phyloP scores from a whole-genome alignment of 2,329 filamentous ascomycete genomes.

The Parastagonospora avenae region DNA sequence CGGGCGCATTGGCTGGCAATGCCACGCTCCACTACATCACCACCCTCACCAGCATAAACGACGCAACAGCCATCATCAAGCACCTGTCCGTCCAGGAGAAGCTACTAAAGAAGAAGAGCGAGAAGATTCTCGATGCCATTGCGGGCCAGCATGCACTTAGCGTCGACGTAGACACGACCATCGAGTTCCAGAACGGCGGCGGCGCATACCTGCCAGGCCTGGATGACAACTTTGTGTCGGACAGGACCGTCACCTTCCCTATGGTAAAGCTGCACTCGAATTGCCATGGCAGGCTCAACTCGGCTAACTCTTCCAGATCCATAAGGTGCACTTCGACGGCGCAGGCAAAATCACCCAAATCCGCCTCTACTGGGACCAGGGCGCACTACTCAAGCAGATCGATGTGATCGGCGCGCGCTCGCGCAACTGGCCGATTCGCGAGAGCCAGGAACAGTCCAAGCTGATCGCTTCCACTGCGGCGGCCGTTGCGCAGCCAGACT shows the following conservation, averaged over 20 bases:
- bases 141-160: conserved; percentile 73
- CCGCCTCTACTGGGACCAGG: conserved; percentile 94
- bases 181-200: conserved; percentile 82
- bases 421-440: conserved; percentile 93
- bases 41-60: conserved; percentile 75
- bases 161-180: conserved; percentile 77
- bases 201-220: conserved; percentile 86
- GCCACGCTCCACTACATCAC: conserved; percentile 78
- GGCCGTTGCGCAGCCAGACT: conserved; percentile 36
- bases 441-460: conserved; percentile 81
- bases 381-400: conserved; percentile 86
- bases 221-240: conserved; percentile 91
- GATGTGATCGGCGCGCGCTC: conserved; percentile 90
- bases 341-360: conserved; percentile 83
- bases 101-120: conserved; percentile 80
- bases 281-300: background rate
- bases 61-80: conserved; percentile 77
- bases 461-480: conserved; percentile 69
- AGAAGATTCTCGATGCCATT: conserved; percentile 75
- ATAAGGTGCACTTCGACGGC: conserved; percentile 83
- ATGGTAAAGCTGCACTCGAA: conserved; percentile 64
- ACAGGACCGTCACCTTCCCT: conserved; percentile 77
- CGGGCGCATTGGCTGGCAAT: conserved; percentile 50
- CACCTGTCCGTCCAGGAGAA: conserved; percentile 75
- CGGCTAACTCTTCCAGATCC: conserved; percentile 48